phyloP scores from a whole-genome alignment of 1,284 basidiomycete genomes.

The Trametes versicolor region DNA sequence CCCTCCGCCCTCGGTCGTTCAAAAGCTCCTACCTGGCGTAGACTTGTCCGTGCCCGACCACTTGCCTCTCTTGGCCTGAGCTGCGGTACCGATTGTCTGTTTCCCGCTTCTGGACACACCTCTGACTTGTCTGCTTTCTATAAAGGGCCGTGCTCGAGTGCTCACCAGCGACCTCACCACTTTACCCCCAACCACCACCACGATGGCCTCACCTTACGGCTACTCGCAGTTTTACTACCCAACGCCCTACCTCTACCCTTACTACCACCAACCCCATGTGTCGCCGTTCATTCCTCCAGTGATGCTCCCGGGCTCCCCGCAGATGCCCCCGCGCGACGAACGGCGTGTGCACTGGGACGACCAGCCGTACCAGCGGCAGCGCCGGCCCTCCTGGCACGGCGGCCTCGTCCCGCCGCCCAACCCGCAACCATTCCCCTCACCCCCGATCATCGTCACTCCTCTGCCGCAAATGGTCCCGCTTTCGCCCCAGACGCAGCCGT shows the following conservation, averaged over 20 bases:
- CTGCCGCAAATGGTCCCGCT: constrained; percentile 38
- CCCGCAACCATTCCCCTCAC: constrained; percentile 42
- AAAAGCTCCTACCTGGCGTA: constrained; percentile 21
- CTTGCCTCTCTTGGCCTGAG: constrained; percentile 1
- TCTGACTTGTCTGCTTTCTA: constrained; percentile 17
- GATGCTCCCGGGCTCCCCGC: constrained; percentile 32
- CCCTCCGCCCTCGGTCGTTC: neutral
- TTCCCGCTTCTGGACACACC: neutral
- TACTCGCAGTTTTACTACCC: constrained; percentile 39
- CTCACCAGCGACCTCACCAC: constrained; percentile 1
- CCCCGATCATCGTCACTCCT: constrained; percentile 40
- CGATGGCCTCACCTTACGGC: constrained; percentile 37
- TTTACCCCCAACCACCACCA: constrained; percentile 3
- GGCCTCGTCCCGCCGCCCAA: constrained; percentile 39
- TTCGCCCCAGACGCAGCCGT: constrained; percentile 26
- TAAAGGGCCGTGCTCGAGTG: constrained; percentile 17
- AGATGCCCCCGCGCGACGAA: constrained; percentile 32
- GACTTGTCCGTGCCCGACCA: constrained; percentile 1
- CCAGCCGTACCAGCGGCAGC: constrained; percentile 32
- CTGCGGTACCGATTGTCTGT: constrained; percentile 20
- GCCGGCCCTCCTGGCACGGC: constrained; percentile 45
- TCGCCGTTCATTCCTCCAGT: constrained; percentile 45
- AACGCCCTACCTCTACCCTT: constrained; percentile 44
- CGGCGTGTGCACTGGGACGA: constrained; percentile 43
- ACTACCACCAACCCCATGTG: constrained; percentile 39